Percentiles rank a stretch among this genome's conserved stretches.
phyloP scores from a whole-genome alignment of 148 eudicot genomes.

The Polygonum maritimum region DNA sequence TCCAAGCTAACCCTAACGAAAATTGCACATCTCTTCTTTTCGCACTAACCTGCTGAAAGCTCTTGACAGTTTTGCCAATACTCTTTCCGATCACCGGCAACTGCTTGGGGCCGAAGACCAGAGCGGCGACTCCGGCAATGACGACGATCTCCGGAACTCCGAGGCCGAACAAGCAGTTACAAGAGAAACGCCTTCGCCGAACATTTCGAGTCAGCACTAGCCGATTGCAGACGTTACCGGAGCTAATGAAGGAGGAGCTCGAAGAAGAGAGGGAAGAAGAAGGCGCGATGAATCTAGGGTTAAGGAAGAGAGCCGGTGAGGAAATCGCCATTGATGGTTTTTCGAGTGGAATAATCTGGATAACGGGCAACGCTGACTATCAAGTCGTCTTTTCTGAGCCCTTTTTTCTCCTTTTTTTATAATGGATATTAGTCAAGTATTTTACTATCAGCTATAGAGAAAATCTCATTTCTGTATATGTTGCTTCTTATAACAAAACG shows the following conservation, averaged over 20 bases:
- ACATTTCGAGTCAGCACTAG: constrained; percentile 20
- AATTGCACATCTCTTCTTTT: background rate
- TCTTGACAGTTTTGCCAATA: constrained; percentile 79
- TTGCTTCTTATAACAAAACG: too few species aligned
- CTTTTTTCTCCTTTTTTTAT: too few species aligned
- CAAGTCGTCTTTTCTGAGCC: background rate
- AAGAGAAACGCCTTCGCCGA: constrained; percentile 28
- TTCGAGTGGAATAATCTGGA: background rate
- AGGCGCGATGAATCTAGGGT: background rate
- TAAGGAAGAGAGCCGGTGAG: constrained; percentile 18
- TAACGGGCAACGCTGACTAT: background rate
- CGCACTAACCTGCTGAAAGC: constrained; percentile 75
- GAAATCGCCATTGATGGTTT: constrained; percentile 21
- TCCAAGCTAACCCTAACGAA: background rate
- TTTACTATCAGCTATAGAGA: too few species aligned
- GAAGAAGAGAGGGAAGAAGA: constrained; percentile 26
- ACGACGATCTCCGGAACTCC: constrained; percentile 92
- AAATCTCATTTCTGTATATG: too few species aligned
- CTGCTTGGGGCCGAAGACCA: constrained; percentile 82
- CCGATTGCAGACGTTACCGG: background rate
- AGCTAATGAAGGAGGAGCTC: constrained; percentile 25
- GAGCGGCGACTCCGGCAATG: constrained; percentile 76
- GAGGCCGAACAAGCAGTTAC: constrained; percentile 66
- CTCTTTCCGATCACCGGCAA: constrained; percentile 75
- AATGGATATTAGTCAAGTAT: too few species aligned